Percentiles rank a stretch among this genome's conserved stretches.
Conservation (phyloP, 345 rosid genomes). For the Euphorbia lathyris region DNA sequence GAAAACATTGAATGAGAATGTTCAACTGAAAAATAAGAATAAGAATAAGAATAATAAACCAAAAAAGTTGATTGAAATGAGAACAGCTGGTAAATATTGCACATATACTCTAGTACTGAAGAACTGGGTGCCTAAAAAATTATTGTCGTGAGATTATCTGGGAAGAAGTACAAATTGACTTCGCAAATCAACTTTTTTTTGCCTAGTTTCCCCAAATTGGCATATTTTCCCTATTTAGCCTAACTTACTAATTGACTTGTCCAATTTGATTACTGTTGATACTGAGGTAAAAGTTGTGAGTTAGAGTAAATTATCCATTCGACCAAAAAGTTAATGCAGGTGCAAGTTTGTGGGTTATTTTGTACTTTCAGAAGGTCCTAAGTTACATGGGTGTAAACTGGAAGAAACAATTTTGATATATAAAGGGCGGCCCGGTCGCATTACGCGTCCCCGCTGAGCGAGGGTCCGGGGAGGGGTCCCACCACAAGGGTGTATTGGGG, state of each 20-base stretch:
- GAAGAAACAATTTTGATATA: background rate
- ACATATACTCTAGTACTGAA: background rate
- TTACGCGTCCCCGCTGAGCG: no score
- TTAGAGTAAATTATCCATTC: no score
- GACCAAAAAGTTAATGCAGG: no score
- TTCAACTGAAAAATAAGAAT: background rate
- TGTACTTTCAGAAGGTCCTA: background rate
- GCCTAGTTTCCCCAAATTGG: background rate
- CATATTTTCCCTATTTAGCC: background rate
- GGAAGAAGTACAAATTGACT: background rate
- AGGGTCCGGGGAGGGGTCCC: no score
- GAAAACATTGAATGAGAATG: conserved; percentile 24
- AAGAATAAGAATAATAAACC: background rate
- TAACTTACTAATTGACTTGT: no score
- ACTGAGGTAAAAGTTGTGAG: no score
- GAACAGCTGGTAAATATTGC: background rate
- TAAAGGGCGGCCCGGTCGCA: no score
- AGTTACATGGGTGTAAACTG: background rate
- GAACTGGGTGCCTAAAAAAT: background rate
- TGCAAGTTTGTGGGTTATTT: no score
- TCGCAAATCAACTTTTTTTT: background rate
- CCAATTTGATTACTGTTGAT: no score
- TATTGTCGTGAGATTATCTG: background rate
- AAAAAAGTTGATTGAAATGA: background rate
- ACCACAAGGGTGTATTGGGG: no score